Evolutionary conservation across 2,329 filamentous ascomycete genomes (phyloP).

Genomic region (Aspergillus jensenii): DNA sequence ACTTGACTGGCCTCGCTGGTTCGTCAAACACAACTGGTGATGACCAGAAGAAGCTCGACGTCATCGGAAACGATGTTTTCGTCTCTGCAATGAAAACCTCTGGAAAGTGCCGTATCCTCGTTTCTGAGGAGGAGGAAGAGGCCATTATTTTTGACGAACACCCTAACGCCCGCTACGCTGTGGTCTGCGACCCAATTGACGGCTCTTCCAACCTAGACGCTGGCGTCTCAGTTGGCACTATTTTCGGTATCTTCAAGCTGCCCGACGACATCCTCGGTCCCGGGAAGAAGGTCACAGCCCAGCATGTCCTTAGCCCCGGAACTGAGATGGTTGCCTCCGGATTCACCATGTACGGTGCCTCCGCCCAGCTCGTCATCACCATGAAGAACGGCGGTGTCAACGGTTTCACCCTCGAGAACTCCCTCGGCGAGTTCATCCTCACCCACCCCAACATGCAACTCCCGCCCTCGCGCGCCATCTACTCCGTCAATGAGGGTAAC

Average conservation of each 20-base stretch:
- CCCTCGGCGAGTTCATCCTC: slow-evolving; percentile 96
- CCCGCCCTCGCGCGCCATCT: slow-evolving; percentile 78
- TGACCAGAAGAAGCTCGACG: slow-evolving; percentile 99
- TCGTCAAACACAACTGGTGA: slow-evolving; percentile 95
- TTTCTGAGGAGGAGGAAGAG: slow-evolving; percentile 98
- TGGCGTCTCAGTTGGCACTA: slow-evolving; percentile 95
- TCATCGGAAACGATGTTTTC: slow-evolving; percentile 98
- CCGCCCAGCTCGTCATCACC: slow-evolving; percentile 92
- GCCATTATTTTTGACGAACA: slow-evolving; percentile 80
- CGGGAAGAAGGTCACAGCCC: slow-evolving; percentile 56
- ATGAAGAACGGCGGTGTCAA: slow-evolving; percentile 93
- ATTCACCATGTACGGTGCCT: slow-evolving; percentile 99
- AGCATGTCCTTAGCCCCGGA: slow-evolving; percentile 85
- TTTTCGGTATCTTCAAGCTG: slow-evolving; percentile 92
- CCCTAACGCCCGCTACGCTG: slow-evolving; percentile 78
- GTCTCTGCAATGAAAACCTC: slow-evolving; percentile 92
- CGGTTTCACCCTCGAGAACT: slow-evolving; percentile 96
- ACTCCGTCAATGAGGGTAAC: slow-evolving; percentile 99
- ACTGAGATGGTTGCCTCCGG: slow-evolving; percentile 89
- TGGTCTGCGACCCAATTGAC: slow-evolving; percentile 97
- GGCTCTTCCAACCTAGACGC: slow-evolving; percentile 97
- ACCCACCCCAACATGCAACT: slow-evolving; percentile 94
- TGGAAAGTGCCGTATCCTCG: slow-evolving; percentile 83
- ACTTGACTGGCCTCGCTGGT: slow-evolving; percentile 90
- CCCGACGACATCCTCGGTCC: slow-evolving; percentile 58